Evolutionary conservation across 208 protist genomes (phyloP), one percentile per base, ranked within the genome.

Genomic region (Leishmania tarentolae): DNA sequence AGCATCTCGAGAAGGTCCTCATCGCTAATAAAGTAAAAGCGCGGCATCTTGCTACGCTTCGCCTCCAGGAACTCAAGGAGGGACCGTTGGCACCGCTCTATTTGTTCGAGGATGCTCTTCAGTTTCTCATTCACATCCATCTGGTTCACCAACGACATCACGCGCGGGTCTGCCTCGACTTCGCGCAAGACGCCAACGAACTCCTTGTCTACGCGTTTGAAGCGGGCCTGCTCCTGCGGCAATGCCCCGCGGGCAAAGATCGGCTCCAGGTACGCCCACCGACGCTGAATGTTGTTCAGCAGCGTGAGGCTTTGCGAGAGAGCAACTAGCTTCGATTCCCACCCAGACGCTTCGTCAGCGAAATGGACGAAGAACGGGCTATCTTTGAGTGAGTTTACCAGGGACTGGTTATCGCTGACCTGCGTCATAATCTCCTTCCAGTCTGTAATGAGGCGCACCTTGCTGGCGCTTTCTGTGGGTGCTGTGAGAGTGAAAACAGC

Each of bases 11-110:
- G 93, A 83, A 99, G 88, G 81, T 99, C 99, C 80, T 99, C 98
- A 87, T 99, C 99, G 85, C 98, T 98, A 84, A 99, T 99, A 86
- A 99, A 99, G 86, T 99, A 99, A 84, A 99, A 99, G 70, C 99
- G 94, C 13, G 97, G 96, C 78, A 98, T 90, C 82, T 92, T 95
- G 46, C 92, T 88, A 35, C 99, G 93, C 91, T 99, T 99, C 65
- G 98, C 86, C 84, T 99, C 99, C n/a, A 99, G 93, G 89, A 98
- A 99, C 84, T 99, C 97, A 57, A 94, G 95, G 1, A 99, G 92
- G 9, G 98, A 98, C 88, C 98, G 98, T 81, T 99, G 97, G 85
- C 98, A 99, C 15, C 95, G 92, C 82, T 99, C 98, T 21, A 99
- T 96, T 91, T 99, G 97, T 86, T 99, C 96, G 15, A 98, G 86